These are phyloP conservation scores for Globisporangium iwayamae DNA, from an alignment of 352 stramenopile genomes.

Conservation along the genomic window DNA sequence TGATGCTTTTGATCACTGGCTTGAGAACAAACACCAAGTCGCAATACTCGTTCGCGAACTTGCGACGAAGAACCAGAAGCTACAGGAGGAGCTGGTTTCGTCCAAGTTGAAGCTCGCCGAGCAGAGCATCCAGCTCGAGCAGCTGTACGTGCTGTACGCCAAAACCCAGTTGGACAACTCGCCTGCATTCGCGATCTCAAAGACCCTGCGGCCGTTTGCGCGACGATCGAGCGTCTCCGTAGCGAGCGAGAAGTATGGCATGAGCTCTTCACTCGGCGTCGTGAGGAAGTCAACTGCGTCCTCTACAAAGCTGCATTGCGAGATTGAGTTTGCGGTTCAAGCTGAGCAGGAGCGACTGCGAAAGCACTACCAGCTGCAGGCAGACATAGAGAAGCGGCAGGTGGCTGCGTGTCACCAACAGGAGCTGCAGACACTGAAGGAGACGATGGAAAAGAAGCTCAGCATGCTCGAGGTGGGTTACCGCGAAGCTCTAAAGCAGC, in stretches of 20 bases:
- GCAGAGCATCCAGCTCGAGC: constrained; percentile 58
- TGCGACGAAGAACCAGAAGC: constrained; percentile 32
- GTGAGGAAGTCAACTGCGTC: too few relatives aligned
- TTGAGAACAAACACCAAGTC: constrained; percentile 24
- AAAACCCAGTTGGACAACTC: constrained; percentile 32
- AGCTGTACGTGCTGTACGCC: constrained; percentile 57
- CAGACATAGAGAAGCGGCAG: constrained; percentile 24
- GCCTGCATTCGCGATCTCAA: constrained; percentile 35
- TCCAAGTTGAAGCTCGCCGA: constrained; percentile 54
- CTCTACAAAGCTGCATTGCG: constrained; percentile 28
- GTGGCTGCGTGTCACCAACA: constrained; percentile 23
- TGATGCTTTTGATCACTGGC: not conserved
- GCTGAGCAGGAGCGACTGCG: constrained; percentile 39
- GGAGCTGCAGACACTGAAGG: constrained; percentile 20
- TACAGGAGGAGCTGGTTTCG: constrained; percentile 48
- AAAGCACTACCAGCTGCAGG: constrained; percentile 36
- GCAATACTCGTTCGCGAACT: constrained; percentile 38
- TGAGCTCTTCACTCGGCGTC: not conserved
- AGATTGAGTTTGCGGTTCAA: constrained; percentile 49
- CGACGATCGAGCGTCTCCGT: constrained; percentile 6
- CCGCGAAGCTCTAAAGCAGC: constrained; percentile 16
- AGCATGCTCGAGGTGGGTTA: constrained; percentile 49
- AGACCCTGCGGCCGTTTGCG: constrained; percentile 32
- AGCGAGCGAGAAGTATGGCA: not conserved
- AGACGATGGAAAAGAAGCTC: constrained; percentile 40